These are phyloP conservation scores for Termitomyces sp. DNA, from an alignment of 768 basidiomycete genomes.

Conservation along the genomic window DNA sequence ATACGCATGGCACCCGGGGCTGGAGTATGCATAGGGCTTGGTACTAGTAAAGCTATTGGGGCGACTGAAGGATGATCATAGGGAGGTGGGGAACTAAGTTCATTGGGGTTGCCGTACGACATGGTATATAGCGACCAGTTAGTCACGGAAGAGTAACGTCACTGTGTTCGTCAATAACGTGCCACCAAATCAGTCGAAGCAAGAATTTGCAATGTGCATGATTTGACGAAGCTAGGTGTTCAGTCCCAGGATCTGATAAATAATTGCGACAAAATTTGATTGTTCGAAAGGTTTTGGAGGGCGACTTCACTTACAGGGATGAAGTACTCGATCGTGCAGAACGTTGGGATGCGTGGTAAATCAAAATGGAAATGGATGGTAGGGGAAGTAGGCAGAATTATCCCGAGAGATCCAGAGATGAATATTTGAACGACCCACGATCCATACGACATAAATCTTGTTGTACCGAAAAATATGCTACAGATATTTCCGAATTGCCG, in stretches of 20 bases:
- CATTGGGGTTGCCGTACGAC: conserved; percentile 2
- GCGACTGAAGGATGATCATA: neutral
- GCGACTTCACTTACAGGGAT: neutral
- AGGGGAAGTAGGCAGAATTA: neutral
- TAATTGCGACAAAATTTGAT: neutral
- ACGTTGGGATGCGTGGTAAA: conserved; percentile 1
- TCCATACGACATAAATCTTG: too few relatives aligned
- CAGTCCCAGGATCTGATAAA: neutral
- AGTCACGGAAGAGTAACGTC: neutral
- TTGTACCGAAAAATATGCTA: too few relatives aligned
- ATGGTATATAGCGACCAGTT: neutral
- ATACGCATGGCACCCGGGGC: neutral
- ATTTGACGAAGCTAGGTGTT: neutral
- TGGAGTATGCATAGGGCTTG: neutral
- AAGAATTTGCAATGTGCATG: neutral
- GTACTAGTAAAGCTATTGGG: neutral
- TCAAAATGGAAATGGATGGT: neutral
- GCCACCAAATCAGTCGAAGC: neutral
- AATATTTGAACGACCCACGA: too few relatives aligned
- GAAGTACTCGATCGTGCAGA: neutral
- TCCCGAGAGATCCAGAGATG: too few relatives aligned
- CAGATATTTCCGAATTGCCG: too few relatives aligned
- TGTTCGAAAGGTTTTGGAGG: neutral
- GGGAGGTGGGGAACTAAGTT: neutral
- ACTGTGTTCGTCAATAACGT: neutral